These are phyloP conservation scores for Begonia fuchsioides DNA, from an alignment of 306 rosid species.

Conservation along the genomic window DNA sequence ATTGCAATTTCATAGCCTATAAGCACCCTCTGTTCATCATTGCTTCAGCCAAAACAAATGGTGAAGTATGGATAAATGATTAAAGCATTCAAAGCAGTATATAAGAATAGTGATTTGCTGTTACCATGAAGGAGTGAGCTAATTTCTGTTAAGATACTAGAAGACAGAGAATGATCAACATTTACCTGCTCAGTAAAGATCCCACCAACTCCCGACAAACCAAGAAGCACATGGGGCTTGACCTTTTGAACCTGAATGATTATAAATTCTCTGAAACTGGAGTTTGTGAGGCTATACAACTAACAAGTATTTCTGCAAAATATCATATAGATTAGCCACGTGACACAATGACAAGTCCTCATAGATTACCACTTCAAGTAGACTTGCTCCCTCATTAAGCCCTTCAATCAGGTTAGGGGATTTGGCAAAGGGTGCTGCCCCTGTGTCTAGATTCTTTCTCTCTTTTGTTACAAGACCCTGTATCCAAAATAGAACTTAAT, in stretches of 20 bases:
- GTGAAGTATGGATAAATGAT: too few relatives aligned
- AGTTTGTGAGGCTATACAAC: not conserved
- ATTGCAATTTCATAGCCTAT: too few relatives aligned
- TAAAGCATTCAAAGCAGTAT: too few relatives aligned
- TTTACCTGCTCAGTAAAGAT: slow-evolving; percentile 80
- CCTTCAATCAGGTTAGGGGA: slow-evolving; percentile 53
- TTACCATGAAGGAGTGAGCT: too few relatives aligned
- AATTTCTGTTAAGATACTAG: too few relatives aligned
- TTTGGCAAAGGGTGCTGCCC: slow-evolving; percentile 90
- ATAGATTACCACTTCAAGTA: slow-evolving; percentile 82
- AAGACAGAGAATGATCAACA: slow-evolving; percentile 2
- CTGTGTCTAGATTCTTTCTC: slow-evolving; percentile 63
- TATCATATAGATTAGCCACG: not conserved
- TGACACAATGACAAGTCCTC: slow-evolving; percentile 3
- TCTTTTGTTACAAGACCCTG: slow-evolving; percentile 92
- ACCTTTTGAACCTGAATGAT: slow-evolving; percentile 67
- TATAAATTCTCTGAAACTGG: slow-evolving; percentile 1
- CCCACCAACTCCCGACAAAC: slow-evolving; percentile 98
- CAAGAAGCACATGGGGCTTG: slow-evolving; percentile 89
- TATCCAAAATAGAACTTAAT: slow-evolving; percentile 1
- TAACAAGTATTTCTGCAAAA: not conserved
- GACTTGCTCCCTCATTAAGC: slow-evolving; percentile 75
- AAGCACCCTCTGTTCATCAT: too few relatives aligned
- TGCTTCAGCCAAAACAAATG: too few relatives aligned
- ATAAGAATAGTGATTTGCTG: too few relatives aligned